Evolutionary conservation across 176 grass and related monocot genomes (phyloP), one percentile per base, ranked within the genome.

Genomic region (Saccharum spontaneum): DNA sequence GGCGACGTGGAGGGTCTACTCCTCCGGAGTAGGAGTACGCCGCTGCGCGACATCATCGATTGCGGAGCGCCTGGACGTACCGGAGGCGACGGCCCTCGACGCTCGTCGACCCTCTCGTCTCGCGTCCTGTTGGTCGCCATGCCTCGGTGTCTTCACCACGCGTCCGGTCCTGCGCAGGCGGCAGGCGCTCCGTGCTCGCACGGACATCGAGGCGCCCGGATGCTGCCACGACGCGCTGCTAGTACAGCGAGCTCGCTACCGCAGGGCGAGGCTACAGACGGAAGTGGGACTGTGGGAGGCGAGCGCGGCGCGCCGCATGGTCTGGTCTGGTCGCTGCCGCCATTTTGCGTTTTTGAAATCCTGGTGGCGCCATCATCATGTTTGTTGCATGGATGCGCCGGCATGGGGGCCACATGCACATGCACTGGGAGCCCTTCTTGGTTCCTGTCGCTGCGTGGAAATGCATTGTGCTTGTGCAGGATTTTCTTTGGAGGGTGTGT

Each of bases 1-100:
- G 68, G 73, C 44, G 83, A 85, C 73, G 83, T 84, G 82, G 73
- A 41, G 61, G 22, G 22, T 23, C 54, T 59, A 59, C 7, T 8
- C 43, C 72, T 14, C n/a, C n/a, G n/a, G n/a, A n/a, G n/a, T n/a
- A n/a, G n/a, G n/a, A n/a, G n/a, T n/a, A 15, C 41, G 22, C 31
- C 82, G 43, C 17, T 4, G 16, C 16, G 49, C 54, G 22, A 23
- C 55, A 23, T 23, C 55, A 23, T 23, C 22, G 55, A 23, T n/a
- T 7, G 54, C 54, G 20, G 54, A 59, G 54, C 54, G 52, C 52
- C 17, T 13, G 43, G 12, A 2, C n/a, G n/a, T n/a, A n/a, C 14
- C 3, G 46, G 14, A 16, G 11, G 12, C 45, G 12, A 4, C 11
- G 45, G 12, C 0, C 48, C 49, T 17, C 54, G 54, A 57, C 50